A percentile compares a stretch with the other conserved stretches of the same genome.
These are phyloP conservation scores for Epichloe uncinata DNA, from an alignment of 2,329 filamentous ascomycete genomes.

Conservation along the genomic window DNA sequence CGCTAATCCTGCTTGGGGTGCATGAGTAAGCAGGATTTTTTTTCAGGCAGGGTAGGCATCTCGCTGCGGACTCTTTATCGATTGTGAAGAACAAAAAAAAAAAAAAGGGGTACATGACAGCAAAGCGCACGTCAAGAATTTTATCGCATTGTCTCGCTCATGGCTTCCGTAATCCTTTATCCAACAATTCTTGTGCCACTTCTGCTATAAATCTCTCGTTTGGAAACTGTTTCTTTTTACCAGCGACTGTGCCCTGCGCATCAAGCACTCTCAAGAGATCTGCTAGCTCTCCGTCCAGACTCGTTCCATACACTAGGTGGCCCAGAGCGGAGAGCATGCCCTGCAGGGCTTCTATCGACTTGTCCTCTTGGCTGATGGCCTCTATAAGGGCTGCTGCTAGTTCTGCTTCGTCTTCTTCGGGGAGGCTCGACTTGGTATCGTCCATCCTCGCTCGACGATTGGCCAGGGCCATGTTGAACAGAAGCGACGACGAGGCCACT, in stretches of 20 bases:
- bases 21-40: constrained; percentile 1
- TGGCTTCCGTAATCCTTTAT: constrained; percentile 32
- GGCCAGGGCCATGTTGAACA: constrained; percentile 67
- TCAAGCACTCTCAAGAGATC: constrained; percentile 72
- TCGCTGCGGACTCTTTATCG: not conserved
- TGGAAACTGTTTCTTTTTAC: constrained; percentile 43
- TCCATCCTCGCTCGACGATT: constrained; percentile 53
- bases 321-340: constrained; percentile 67
- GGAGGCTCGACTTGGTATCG: constrained; percentile 42
- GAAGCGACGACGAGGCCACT: constrained; percentile 67
- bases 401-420: constrained; percentile 64
- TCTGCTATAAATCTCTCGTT: constrained; percentile 43
- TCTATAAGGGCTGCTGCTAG: constrained; percentile 71
- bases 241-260: constrained; percentile 48
- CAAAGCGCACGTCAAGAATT: no score
- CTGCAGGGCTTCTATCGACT: constrained; percentile 58
- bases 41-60: not conserved
- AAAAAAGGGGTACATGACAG: no score
- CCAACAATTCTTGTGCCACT: constrained; percentile 37
- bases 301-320: constrained; percentile 57
- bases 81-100: not conserved
- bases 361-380: constrained; percentile 45
- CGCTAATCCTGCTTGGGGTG: constrained; percentile 11
- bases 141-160: constrained; percentile 4
- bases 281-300: constrained; percentile 58